These are phyloP conservation scores for Aspergillus caelatus DNA, from an alignment of 2,329 filamentous ascomycete genomes.

Conservation along the genomic window DNA sequence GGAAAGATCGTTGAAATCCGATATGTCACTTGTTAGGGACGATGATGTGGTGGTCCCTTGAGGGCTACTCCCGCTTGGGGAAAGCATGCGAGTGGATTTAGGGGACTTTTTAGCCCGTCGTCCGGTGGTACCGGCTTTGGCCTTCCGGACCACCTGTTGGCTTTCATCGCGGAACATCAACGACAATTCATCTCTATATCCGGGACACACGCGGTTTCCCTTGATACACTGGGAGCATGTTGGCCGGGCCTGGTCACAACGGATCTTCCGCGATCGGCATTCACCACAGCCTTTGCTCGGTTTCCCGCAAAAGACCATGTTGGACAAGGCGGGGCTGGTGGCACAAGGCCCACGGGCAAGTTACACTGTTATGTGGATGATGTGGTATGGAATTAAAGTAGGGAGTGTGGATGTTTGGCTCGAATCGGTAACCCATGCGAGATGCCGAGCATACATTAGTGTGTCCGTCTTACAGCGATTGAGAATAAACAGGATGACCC, in stretches of 20 bases:
- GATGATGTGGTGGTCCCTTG: conserved; percentile 5
- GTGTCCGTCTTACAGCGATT: background rate
- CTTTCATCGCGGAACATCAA: conserved; percentile 70
- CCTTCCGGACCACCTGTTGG: conserved; percentile 61
- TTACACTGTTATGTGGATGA: background rate
- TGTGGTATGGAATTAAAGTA: conserved; percentile 1
- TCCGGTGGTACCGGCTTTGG: conserved; percentile 12
- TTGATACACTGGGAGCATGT: conserved; percentile 66
- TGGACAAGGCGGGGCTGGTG: conserved; percentile 14
- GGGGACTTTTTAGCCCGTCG: conserved; percentile 13
- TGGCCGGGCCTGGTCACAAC: conserved; percentile 62
- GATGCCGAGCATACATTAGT: conserved; percentile 1
- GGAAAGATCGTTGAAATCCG: conserved; percentile 25
- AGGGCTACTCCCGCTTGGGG: conserved; percentile 27
- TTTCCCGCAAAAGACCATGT: conserved; percentile 48
- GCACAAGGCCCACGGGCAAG: background rate
- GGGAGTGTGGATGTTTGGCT: background rate
- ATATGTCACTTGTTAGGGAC: conserved; percentile 3
- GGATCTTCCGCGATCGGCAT: conserved; percentile 48
- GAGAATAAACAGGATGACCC: background rate
- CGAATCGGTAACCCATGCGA: conserved; percentile 16
- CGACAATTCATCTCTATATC: conserved; percentile 66
- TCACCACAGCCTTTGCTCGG: conserved; percentile 50
- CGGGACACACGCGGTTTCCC: conserved; percentile 62
- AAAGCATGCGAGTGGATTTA: conserved; percentile 21